A percentile compares a stretch with the other conserved stretches of the same genome.
These are phyloP conservation scores for Solanum okadae DNA, from an alignment of 257 asterid species.

Conservation along the genomic window DNA sequence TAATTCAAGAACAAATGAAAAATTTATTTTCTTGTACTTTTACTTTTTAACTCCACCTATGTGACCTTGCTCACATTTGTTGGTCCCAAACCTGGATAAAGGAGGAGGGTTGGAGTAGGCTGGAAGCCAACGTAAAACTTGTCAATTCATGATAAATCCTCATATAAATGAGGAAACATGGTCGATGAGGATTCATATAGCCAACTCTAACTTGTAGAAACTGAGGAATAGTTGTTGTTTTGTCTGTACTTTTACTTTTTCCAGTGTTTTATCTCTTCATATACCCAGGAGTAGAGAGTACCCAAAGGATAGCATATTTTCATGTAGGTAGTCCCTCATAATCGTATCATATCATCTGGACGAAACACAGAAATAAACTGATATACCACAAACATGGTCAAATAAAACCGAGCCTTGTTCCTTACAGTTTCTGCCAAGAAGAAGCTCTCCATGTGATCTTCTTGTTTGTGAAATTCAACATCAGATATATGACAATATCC, in stretches of 20 bases:
- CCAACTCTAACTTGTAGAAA: neutral
- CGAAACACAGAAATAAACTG: neutral
- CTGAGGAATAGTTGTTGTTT: neutral
- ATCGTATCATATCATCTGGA: neutral
- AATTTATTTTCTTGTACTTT: neutral
- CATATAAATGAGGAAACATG: neutral
- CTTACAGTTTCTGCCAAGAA: constrained; percentile 97
- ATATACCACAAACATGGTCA: neutral
- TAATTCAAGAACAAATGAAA: neutral
- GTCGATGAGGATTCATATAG: neutral
- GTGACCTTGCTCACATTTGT: neutral
- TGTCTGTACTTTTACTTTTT: neutral
- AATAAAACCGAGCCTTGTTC: neutral
- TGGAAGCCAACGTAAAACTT: neutral
- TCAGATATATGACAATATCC: constrained; percentile 98
- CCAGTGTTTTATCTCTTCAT: neutral
- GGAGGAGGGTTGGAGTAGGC: neutral
- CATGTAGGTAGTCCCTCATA: neutral
- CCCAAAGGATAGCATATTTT: neutral
- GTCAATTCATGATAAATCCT: neutral
- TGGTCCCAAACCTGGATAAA: neutral
- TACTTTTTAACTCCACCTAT: neutral
- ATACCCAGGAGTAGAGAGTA: neutral
- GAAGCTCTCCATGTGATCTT: constrained; percentile 99
- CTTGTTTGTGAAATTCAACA: constrained; percentile 89